Evolutionary conservation across 805 yeast genomes (phyloP).

Genomic region (Scheffersomyces spartinae): DNA sequence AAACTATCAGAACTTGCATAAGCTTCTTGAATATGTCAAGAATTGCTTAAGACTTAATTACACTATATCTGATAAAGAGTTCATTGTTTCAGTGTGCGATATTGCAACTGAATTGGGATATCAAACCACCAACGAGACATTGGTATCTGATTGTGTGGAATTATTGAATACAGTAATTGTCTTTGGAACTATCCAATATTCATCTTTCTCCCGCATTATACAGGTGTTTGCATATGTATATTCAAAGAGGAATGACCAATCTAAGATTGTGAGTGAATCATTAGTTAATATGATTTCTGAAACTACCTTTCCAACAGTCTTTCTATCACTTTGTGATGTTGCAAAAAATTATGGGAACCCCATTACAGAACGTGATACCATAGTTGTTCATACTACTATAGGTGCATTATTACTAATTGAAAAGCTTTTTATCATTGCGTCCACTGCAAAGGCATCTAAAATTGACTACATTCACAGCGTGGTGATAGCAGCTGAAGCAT

Average conservation of each 20-base stretch:
- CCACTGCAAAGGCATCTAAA: no score
- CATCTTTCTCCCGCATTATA: conserved; percentile 23
- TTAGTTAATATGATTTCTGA: conserved; percentile 25
- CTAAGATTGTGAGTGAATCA: conserved; percentile 24
- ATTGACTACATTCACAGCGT: no score
- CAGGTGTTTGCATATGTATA: conserved; percentile 36
- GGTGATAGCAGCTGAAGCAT: no score
- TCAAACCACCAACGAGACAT: conserved; percentile 22
- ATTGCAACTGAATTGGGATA: conserved; percentile 25
- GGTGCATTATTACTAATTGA: no score
- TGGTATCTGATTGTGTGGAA: conserved; percentile 26
- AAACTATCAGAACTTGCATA: conserved; percentile 6
- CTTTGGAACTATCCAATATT: conserved; percentile 35
- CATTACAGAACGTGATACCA: no score
- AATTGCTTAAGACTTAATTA: conserved; percentile 39
- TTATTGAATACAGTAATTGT: conserved; percentile 32
- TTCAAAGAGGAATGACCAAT: conserved; percentile 21
- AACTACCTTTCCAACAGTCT: conserved; percentile 23
- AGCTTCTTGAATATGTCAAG: conserved; percentile 21
- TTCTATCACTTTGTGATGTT: conserved; percentile 15
- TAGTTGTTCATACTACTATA: no score
- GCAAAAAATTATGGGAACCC: no score
- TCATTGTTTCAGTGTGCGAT: conserved; percentile 18
- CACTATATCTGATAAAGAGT: conserved; percentile 28
- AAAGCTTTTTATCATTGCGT: no score